Percentiles rank a stretch among this genome's conserved stretches.
phyloP scores from a whole-genome alignment of 225 moss, liverwort and hornwort genomes.

The Polytrichum commune region DNA sequence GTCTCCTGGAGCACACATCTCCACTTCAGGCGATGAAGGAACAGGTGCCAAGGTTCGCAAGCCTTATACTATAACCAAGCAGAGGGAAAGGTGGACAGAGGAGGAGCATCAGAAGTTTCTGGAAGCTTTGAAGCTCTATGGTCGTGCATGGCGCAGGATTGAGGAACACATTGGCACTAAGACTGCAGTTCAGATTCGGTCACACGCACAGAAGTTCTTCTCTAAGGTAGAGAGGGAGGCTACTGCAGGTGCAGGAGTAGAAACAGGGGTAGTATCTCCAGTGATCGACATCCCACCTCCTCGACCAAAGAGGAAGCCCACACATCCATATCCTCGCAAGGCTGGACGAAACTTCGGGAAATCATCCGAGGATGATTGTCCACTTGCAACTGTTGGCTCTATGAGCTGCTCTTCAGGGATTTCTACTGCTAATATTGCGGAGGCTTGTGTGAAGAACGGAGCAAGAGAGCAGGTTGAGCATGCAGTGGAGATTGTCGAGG shows the following conservation, averaged over 20 bases:
- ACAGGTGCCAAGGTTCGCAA: slow-evolving; percentile 56
- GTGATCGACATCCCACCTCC: slow-evolving; percentile 68
- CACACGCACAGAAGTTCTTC: slow-evolving; percentile 71
- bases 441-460: slow-evolving; percentile 35
- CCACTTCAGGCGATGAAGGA: slow-evolving; percentile 53
- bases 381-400: slow-evolving; percentile 36
- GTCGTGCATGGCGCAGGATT: slow-evolving; percentile 69
- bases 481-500: slow-evolving; percentile 18
- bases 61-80: slow-evolving; percentile 72
- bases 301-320: slow-evolving; percentile 65
- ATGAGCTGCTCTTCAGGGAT: slow-evolving; percentile 45
- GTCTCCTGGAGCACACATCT: slow-evolving; percentile 40
- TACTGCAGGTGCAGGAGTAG: slow-evolving; percentile 34
- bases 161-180: slow-evolving; percentile 75
- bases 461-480: slow-evolving; percentile 42
- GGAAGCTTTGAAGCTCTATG: slow-evolving; percentile 65
- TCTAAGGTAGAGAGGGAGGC: slow-evolving; percentile 64
- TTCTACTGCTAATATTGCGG: slow-evolving; percentile 29
- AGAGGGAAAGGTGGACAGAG: slow-evolving; percentile 69
- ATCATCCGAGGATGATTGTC: slow-evolving; percentile 39
- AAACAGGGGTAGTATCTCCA: slow-evolving; percentile 41
- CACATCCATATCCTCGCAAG: slow-evolving; percentile 65
- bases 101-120: slow-evolving; percentile 70
- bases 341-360: slow-evolving; percentile 55
- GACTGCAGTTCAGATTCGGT: slow-evolving; percentile 73